Evolutionary conservation across 1,284 basidiomycete genomes (phyloP).

Genomic region (Thecaphora frezii): DNA sequence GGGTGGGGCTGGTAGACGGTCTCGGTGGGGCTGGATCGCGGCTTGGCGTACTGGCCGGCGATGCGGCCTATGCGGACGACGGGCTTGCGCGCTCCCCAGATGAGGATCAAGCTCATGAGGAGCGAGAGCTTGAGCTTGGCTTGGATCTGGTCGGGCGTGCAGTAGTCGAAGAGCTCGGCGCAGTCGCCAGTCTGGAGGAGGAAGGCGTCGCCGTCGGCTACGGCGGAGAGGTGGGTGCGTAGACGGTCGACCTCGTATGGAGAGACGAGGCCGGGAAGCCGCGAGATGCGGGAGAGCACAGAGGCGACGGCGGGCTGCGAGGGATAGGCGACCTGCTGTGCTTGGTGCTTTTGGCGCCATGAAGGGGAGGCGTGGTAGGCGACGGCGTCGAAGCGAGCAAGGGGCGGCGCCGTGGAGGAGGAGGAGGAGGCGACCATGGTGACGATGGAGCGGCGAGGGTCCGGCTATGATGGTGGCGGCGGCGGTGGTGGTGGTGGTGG

Average conservation of each 20-base stretch:
- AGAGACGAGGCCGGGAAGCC: constrained; percentile 56
- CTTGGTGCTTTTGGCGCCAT: constrained; percentile 50
- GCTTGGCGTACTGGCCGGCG: constrained; percentile 83
- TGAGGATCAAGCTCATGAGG: constrained; percentile 89
- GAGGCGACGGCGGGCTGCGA: constrained; percentile 31
- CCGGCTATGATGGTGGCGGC: too few species aligned
- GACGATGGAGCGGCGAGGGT: too few species aligned
- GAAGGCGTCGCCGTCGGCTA: constrained; percentile 68
- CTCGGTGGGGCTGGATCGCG: constrained; percentile 83
- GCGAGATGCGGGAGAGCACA: constrained; percentile 36
- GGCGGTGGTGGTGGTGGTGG: too few species aligned
- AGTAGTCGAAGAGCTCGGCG: constrained; percentile 67
- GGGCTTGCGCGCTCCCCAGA: constrained; percentile 77
- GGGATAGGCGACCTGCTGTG: constrained; percentile 53
- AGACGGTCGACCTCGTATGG: constrained; percentile 51
- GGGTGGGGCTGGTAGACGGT: constrained; percentile 58
- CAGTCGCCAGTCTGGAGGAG: constrained; percentile 95
- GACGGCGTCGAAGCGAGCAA: too few species aligned
- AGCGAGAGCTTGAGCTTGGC: constrained; percentile 91
- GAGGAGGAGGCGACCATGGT: too few species aligned
- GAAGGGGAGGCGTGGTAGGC: constrained; percentile 34
- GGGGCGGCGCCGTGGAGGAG: too few species aligned
- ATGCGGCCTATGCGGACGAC: constrained; percentile 53
- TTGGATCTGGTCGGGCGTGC: constrained; percentile 84
- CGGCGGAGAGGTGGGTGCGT: constrained; percentile 44